Conservation (phyloP, 768 basidiomycete species). For the Podaxis carcinomalis region DNA sequence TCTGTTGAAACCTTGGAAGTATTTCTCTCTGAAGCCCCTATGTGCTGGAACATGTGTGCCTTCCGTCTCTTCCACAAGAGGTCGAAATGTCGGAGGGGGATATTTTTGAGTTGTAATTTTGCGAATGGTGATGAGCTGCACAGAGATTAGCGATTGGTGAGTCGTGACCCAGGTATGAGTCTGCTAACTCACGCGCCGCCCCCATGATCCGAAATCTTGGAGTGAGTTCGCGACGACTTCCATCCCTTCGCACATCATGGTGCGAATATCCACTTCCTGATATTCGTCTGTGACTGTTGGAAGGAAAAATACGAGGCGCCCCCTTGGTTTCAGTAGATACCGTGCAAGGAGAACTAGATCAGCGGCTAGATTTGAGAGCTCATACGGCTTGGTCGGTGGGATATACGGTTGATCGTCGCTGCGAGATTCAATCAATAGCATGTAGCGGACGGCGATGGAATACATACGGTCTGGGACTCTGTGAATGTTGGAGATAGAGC, state of each 20-base stretch:
- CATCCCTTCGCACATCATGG: slow-evolving; percentile 83
- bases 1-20: slow-evolving; percentile 73
- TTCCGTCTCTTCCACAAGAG: slow-evolving; percentile 13
- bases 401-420: slow-evolving; percentile 71
- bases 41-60: slow-evolving; percentile 69
- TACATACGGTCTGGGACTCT: slow-evolving; percentile 41
- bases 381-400: slow-evolving; percentile 90
- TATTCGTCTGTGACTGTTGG: slow-evolving; percentile 92
- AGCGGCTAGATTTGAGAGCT: slow-evolving; percentile 74
- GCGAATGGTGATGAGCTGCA: slow-evolving; percentile 85
- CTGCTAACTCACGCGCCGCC: slow-evolving; percentile 63
- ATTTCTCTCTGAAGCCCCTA: slow-evolving; percentile 83
- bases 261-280: slow-evolving; percentile 77
- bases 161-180: neutral
- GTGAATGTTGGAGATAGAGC: slow-evolving; percentile 32
- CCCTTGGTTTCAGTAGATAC: slow-evolving; percentile 79
- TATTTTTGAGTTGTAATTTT: slow-evolving; percentile 50
- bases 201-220: slow-evolving; percentile 96
- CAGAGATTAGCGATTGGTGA: neutral
- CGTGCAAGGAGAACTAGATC: slow-evolving; percentile 83
- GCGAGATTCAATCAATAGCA: neutral
- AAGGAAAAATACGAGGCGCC: slow-evolving; percentile 93
- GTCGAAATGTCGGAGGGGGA: slow-evolving; percentile 53
- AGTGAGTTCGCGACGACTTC: slow-evolving; percentile 82
- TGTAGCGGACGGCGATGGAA: neutral